Base-by-base conservation (phyloP, 2,329 filamentous ascomycete species). In the Scorias spongiosa region DNA sequence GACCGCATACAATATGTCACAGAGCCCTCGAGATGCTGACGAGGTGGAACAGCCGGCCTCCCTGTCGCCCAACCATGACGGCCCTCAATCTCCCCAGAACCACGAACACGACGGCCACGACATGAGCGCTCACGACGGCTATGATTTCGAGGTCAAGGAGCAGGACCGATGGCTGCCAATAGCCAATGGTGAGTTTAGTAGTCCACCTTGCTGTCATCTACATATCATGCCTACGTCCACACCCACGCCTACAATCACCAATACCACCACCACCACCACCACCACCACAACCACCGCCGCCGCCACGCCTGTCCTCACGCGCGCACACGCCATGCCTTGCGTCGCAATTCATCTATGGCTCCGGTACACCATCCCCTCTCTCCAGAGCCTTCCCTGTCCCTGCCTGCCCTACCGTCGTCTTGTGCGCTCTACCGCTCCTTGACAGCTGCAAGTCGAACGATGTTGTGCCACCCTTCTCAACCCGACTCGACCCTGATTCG, bases 101-200 rank as follows among this genome's bases (percentile, higher is more conserved):
- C 29, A 39, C 14, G 42, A 43, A 29, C 41, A 36, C 32, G 46
- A 48, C 32, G 43, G 43, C 43, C 52, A 54, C 42, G 52, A 53
- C 20, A 56, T 55, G 53, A 58, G 48, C 20, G 38, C 20, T 11
- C 14, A 40, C 46, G 47, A 48, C 48, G 79, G 72, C 67, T 86
- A 86, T 68, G 89, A 96, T 71, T 94, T 95, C 65, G 89, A 96
- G 70, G 89, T 96, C 68, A 96, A 96, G 75, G 91, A 98, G 70
- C 91, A 98, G 70, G 91, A 98, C 70, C 76, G 91, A 75, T 98
- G 91, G 91, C 78, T 98, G 65, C 91, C 91, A 65, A 98, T 98
- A 77, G 91, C 91, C 71, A 98, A 98, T 87, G 91, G 91, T 98
- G 77, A 77, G 91, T 91, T 67, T 54, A 57, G 51, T 52, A 48